phyloP scores from a whole-genome alignment of 768 basidiomycete genomes.

The Amanita exitialis region DNA sequence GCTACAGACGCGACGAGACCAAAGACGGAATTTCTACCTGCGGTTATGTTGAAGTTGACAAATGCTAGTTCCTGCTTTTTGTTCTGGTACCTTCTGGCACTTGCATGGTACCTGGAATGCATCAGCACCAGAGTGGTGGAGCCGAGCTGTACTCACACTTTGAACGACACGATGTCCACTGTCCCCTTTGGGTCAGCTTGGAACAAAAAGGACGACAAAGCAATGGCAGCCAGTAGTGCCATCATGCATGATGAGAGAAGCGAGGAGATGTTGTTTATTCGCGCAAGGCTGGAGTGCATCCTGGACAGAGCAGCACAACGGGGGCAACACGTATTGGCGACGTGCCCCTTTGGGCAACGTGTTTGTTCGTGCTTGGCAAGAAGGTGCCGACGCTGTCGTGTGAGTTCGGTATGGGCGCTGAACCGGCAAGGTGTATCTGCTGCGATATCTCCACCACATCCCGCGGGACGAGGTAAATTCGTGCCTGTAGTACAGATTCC shows the following conservation, averaged over 20 bases:
- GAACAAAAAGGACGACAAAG: constrained; percentile 65
- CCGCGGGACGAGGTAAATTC: not conserved
- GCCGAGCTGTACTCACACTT: constrained; percentile 49
- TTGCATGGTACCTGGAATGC: constrained; percentile 31
- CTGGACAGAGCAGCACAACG: constrained; percentile 8
- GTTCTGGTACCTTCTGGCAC: constrained; percentile 42
- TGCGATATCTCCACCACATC: no score
- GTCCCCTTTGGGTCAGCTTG: constrained; percentile 46
- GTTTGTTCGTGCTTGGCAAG: constrained; percentile 4
- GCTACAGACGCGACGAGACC: not conserved
- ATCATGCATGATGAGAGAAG: constrained; percentile 69
- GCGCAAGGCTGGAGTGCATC: constrained; percentile 66
- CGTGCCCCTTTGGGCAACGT: not conserved
- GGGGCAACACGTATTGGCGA: constrained; percentile 5
- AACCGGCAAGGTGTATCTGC: no score
- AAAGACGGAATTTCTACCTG: constrained; percentile 35
- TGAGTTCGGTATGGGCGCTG: no score
- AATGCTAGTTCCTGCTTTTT: constrained; percentile 70
- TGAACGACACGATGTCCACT: constrained; percentile 51
- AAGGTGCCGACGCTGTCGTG: not conserved
- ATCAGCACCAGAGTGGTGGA: not conserved
- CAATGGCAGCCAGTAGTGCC: constrained; percentile 58
- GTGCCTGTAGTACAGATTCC: no score
- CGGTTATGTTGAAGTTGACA: constrained; percentile 71
- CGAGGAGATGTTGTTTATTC: constrained; percentile 66